phyloP scores from a whole-genome alignment of 345 rosid genomes.

The Populus deltoides region DNA sequence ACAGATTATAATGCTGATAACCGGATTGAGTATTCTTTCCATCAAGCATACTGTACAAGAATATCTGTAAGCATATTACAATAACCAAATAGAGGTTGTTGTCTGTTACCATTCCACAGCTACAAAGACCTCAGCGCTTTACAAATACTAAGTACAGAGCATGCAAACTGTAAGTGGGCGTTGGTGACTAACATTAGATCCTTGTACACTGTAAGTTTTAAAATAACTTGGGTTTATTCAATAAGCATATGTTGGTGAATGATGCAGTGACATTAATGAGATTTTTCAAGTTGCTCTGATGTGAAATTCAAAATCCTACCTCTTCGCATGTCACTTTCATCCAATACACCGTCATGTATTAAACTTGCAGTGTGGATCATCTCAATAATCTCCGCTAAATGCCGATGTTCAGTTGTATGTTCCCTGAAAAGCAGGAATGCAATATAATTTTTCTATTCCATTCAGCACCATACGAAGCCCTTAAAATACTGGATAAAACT shows the following conservation, averaged over 20 bases:
- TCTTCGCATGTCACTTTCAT: conserved; percentile 92
- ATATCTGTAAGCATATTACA: neutral
- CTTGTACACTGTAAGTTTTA: neutral
- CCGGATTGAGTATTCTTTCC: neutral
- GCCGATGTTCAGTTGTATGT: conserved; percentile 73
- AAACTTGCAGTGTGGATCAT: conserved; percentile 99
- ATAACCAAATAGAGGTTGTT: neutral
- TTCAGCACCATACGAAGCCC: conserved; percentile 1
- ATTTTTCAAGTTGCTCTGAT: neutral
- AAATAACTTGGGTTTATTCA: neutral
- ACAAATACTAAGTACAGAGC: neutral
- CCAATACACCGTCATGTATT: conserved; percentile 93
- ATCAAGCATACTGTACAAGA: neutral
- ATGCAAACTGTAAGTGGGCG: neutral
- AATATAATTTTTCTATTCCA: conserved; percentile 10
- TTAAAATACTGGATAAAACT: conserved; percentile 20
- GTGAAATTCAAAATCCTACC: conserved; percentile 37
- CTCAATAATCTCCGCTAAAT: conserved; percentile 93
- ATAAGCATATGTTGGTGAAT: neutral
- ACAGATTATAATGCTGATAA: neutral
- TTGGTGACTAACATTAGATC: neutral
- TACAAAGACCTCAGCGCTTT: neutral
- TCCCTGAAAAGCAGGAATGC: conserved; percentile 47
- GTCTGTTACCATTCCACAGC: neutral
- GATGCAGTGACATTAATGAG: neutral